Percentiles rank a stretch among this genome's conserved stretches.
These are phyloP conservation scores for Avena insularis DNA, from an alignment of 176 grass and related monocot genomes.

Conservation along the genomic window DNA sequence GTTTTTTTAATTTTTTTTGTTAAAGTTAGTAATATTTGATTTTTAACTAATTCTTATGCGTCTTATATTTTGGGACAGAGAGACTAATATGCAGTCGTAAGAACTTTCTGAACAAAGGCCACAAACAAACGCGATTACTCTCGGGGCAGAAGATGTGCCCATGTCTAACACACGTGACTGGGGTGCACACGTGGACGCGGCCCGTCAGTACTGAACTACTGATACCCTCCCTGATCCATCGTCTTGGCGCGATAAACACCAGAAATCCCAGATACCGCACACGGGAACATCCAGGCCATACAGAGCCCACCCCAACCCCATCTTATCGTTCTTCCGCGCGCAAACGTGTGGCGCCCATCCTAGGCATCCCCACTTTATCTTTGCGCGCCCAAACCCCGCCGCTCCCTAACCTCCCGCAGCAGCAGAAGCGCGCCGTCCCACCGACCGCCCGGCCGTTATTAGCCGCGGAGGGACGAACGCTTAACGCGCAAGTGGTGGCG, in stretches of 20 bases:
- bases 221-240: not conserved
- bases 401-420: slow-evolving; percentile 11
- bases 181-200: not conserved
- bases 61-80: no score
- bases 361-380: slow-evolving; percentile 33
- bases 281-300: slow-evolving; percentile 32
- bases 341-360: slow-evolving; percentile 53
- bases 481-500: slow-evolving; percentile 12
- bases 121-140: no score
- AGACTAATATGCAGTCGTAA: no score
- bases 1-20: no score
- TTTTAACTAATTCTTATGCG: no score
- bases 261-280: not conserved
- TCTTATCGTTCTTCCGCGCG: slow-evolving; percentile 55
- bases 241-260: not conserved
- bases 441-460: slow-evolving; percentile 16
- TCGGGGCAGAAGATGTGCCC: no score
- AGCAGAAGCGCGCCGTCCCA: not conserved
- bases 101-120: no score
- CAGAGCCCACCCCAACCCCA: slow-evolving; percentile 47
- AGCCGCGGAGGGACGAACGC: slow-evolving; percentile 4
- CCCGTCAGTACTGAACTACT: not conserved
- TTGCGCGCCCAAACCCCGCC: not conserved
- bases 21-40: no score
- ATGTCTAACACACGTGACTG: no score